Percentiles rank a stretch among this genome's conserved stretches.
Conservation (phyloP, 371 early-diverging fungal species). For the Mucor racemosus region DNA sequence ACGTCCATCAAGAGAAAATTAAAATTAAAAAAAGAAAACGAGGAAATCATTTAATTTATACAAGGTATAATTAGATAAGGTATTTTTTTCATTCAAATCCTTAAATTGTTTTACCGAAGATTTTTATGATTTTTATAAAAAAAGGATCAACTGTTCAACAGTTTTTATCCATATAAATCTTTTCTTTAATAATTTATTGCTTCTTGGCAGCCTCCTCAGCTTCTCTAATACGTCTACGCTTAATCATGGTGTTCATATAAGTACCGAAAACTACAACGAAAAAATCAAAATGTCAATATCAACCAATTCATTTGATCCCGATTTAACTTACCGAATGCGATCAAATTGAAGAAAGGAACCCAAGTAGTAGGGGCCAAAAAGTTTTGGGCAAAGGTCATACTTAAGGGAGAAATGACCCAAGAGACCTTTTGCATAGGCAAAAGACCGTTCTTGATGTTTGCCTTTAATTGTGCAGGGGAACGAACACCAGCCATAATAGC, state of each 20-base stretch:
- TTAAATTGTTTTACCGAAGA: conserved; percentile 6
- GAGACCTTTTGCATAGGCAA: conserved; percentile 81
- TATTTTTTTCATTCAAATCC: background rate
- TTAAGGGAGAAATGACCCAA: conserved; percentile 80
- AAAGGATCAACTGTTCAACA: background rate
- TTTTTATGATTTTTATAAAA: background rate
- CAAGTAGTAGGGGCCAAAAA: conserved; percentile 76
- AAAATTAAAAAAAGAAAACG: background rate
- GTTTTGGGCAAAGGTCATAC: conserved; percentile 79
- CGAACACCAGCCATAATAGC: conserved; percentile 79
- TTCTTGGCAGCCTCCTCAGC: conserved; percentile 46
- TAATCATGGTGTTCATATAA: conserved; percentile 81
- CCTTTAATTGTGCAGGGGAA: conserved; percentile 52
- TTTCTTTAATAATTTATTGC: conserved; percentile 26
- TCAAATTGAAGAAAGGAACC: conserved; percentile 91
- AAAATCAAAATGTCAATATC: conserved; percentile 4
- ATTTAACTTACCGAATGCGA: conserved; percentile 67
- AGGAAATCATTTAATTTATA: background rate
- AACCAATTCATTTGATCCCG: background rate
- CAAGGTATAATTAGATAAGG: background rate
- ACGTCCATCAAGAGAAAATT: background rate
- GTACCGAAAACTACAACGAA: conserved; percentile 67
- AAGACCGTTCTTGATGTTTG: conserved; percentile 63
- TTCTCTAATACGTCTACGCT: conserved; percentile 58
- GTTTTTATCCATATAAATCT: background rate